Evolutionary conservation across 2,329 filamentous ascomycete genomes (phyloP), one percentile per base, ranked within the genome.

Genomic region (Pyrenophora tritici-repentis): DNA sequence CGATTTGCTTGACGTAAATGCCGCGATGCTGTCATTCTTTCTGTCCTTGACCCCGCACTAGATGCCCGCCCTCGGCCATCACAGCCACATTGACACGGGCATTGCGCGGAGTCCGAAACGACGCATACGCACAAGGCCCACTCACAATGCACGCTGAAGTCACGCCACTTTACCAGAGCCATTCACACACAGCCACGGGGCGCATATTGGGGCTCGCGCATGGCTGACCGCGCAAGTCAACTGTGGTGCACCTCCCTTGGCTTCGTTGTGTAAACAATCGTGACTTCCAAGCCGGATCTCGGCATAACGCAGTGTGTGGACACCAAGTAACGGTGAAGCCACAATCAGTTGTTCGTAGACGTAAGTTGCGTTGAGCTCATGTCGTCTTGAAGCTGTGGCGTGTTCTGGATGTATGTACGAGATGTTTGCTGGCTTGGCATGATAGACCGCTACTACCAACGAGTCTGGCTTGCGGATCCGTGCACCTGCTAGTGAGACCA

Each of bases 161-260:
- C 50, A 56, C 52, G 55, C 57, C 57, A 60, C 57, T 42, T 2
- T 34, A 13, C 26, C 13, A 26, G 55, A 55, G 55, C 59, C 57
- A 53, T 50, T 60, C 53, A 58, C 29, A 55, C 55, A 50, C 55
- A 59, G 57, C 59, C 59, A 62, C 57, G 59, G 29, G 55, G 59
- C 59, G 58, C 53, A 53, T 18, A 43, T 14, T 37, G 42, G 47
- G 48, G 52, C 50, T n/a, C 41, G 26, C 49, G 47, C 51, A 57
- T 62, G 43, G 53, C 55, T 46, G 35, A 43, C 43, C 24, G 39
- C 31, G 41, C 43, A 54, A 22, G 42, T 40, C 33, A 4, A 40
- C 4, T 3, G 35, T 53, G 7, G 34, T 43, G n/a, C 6, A 33
- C 37, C 43, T 37, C 7, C 16, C 39, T 24, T 22, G 33, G 32